Evolutionary conservation across 306 rosid species (phyloP), one percentile per base, ranked within the genome.

Genomic region (Castanea mollissima): DNA sequence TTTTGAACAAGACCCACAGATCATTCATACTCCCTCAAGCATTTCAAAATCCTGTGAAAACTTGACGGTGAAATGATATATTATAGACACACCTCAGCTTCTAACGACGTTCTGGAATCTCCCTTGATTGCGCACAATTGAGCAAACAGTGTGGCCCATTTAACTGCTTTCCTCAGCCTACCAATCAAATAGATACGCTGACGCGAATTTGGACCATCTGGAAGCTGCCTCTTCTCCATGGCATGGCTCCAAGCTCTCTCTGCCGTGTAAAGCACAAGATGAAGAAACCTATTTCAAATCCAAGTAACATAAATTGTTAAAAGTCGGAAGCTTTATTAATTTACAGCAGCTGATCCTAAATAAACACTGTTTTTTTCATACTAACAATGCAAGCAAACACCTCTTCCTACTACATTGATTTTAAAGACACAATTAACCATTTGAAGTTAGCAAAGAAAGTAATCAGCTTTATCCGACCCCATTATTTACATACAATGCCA

Each of bases 171-270:
- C 87, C 97, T 89, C 83, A 96, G 90, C 88, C 99, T 89, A 81
- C 99, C 99, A 85, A 93, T 96, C 86, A 96, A 85, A 85, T 96
- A 96, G 81, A 93, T 90, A 2, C 94, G 89, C 54, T 96, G 98
- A 54, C 85, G 87, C 56, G 97, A 90, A 86, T 85, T 91, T 69
- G 99, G 99, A 74, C 99, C 99, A 83, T 90, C 92, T 14, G 93
- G 93, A 84, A 93, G 90, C 89, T 96, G 98, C 77, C 99, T 93
- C 79, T 96, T 96, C 86, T 96, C 99, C 99, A 96, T 93, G 71
- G 99, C 99, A 87, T 96, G 96, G 83, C 98, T 96, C 97, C 99
- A 96, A 56, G 98, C 98, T 90, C 99, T 91, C 91, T 96, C 99
- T 27, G 98, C 93, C 19, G 88, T 84, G 80, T 96, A 91, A 68